These are phyloP conservation scores for Podila horticola DNA, from an alignment of 192 early-diverging fungal genomes.

Conservation along the genomic window DNA sequence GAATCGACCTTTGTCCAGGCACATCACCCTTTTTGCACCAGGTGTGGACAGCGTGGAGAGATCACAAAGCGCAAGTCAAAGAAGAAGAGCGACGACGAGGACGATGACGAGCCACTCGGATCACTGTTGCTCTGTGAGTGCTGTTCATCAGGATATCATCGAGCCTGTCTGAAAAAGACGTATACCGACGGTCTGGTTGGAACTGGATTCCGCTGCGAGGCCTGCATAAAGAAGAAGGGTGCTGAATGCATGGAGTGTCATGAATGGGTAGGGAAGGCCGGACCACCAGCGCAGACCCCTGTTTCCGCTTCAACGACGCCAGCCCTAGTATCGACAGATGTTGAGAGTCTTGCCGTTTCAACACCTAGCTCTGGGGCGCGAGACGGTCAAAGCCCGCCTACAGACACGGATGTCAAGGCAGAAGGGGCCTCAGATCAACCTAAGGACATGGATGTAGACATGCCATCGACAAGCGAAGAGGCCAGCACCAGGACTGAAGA, in stretches of 20 bases:
- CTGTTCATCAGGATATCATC: slow-evolving; percentile 49
- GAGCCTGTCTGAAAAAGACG: slow-evolving; percentile 30
- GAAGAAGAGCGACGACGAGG: slow-evolving; percentile 50
- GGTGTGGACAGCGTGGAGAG: slow-evolving; percentile 44
- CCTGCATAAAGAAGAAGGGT: slow-evolving; percentile 45
- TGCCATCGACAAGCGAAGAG: background rate
- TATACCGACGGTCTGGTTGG: slow-evolving; percentile 32
- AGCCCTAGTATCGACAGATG: background rate
- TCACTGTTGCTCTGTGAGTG: slow-evolving; percentile 49
- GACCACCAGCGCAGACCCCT: background rate
- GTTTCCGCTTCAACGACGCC: background rate
- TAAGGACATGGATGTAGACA: slow-evolving; percentile 11
- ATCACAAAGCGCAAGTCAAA: slow-evolving; percentile 45
- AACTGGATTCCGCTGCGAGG: slow-evolving; percentile 44
- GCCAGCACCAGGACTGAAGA: background rate
- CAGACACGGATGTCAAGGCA: background rate
- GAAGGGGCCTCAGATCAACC: slow-evolving; percentile 9
- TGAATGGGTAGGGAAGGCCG: slow-evolving; percentile 24
- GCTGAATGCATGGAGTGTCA: slow-evolving; percentile 48
- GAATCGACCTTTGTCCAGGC: slow-evolving; percentile 43
- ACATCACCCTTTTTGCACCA: slow-evolving; percentile 44
- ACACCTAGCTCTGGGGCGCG: background rate
- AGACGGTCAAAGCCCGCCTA: background rate
- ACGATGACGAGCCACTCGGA: slow-evolving; percentile 46
- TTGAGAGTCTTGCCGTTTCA: background rate